Conservation (phyloP, 2,329 filamentous ascomycete genomes). For the Aspergillus alliaceus region DNA sequence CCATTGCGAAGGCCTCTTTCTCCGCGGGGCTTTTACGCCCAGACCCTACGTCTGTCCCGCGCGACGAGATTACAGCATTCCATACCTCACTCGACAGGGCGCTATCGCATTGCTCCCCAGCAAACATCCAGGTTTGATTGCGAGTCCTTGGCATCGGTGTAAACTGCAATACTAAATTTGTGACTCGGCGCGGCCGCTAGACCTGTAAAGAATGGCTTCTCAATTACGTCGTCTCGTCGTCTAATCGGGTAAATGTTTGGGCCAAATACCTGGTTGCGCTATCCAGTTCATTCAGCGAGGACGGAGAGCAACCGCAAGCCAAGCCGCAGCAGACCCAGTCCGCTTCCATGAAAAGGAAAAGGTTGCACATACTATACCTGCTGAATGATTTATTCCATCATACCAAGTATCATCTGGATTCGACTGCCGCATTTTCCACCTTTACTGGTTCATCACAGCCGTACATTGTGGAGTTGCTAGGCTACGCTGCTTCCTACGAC, state of each 20-base stretch:
- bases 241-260: conserved; percentile 64
- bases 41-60: conserved; percentile 68
- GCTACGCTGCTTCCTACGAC: conserved; percentile 52
- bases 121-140: conserved; percentile 84
- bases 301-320: conserved; percentile 24
- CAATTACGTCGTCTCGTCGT: conserved; percentile 67
- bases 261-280: conserved; percentile 75
- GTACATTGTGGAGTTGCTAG: conserved; percentile 63
- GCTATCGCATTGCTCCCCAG: conserved; percentile 69
- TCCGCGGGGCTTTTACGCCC: conserved; percentile 71
- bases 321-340: conserved; percentile 10
- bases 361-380: conserved; percentile 75
- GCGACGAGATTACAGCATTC: conserved; percentile 69
- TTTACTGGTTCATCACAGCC: conserved; percentile 60
- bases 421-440: conserved; percentile 42
- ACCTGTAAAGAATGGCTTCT: conserved; percentile 86
- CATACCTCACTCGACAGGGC: conserved; percentile 64
- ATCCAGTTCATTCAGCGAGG: conserved; percentile 56
- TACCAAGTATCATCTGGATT: conserved; percentile 53
- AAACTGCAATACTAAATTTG: conserved; percentile 37
- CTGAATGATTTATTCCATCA: conserved; percentile 78
- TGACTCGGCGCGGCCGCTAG: conserved; percentile 50
- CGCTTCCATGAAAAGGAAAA: conserved; percentile 64
- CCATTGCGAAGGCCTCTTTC: conserved; percentile 78
- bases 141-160: conserved; percentile 27